Evolutionary conservation across 2,329 filamentous ascomycete species (phyloP).

Genomic region (Magnaporthiopsis incrustans): DNA sequence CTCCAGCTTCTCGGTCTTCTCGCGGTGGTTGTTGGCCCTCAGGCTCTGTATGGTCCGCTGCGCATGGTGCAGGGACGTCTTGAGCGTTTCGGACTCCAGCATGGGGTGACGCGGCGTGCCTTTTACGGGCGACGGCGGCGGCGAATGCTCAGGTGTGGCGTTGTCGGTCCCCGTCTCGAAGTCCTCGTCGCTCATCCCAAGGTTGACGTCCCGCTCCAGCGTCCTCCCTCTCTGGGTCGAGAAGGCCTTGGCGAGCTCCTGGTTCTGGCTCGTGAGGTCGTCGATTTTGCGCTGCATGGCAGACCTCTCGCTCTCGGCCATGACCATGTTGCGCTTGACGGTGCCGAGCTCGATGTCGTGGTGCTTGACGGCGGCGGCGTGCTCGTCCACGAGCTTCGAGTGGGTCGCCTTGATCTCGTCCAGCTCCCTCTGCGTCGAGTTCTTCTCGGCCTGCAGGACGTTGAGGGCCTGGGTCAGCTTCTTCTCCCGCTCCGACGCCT

Average conservation of each 20-base stretch:
- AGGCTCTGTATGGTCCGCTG: conserved; percentile 95
- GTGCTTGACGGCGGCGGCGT: conserved; percentile 66
- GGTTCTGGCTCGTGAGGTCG: conserved; percentile 80
- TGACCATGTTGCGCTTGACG: conserved; percentile 69
- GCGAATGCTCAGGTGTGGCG: conserved; percentile 79
- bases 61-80: conserved; percentile 87
- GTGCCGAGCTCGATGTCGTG: conserved; percentile 84
- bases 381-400: conserved; percentile 73
- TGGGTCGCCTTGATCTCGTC: conserved; percentile 81
- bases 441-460: conserved; percentile 65
- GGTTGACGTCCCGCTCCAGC: conserved; percentile 54
- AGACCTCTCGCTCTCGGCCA: conserved; percentile 71
- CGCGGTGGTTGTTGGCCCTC: conserved; percentile 88
- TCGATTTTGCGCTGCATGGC: conserved; percentile 78
- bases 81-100: conserved; percentile 92
- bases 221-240: conserved; percentile 62
- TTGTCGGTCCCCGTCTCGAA: conserved; percentile 59
- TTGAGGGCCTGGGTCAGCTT: conserved; percentile 69
- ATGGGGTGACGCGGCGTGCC: conserved; percentile 82
- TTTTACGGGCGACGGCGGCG: conserved; percentile 84
- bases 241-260: conserved; percentile 80
- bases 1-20: conserved; percentile 98
- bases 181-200: conserved; percentile 52
- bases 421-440: conserved; percentile 69
- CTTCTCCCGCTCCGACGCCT: conserved; percentile 74